Conservation (phyloP, 208 protist genomes). For the Herpetomonas muscarum region DNA sequence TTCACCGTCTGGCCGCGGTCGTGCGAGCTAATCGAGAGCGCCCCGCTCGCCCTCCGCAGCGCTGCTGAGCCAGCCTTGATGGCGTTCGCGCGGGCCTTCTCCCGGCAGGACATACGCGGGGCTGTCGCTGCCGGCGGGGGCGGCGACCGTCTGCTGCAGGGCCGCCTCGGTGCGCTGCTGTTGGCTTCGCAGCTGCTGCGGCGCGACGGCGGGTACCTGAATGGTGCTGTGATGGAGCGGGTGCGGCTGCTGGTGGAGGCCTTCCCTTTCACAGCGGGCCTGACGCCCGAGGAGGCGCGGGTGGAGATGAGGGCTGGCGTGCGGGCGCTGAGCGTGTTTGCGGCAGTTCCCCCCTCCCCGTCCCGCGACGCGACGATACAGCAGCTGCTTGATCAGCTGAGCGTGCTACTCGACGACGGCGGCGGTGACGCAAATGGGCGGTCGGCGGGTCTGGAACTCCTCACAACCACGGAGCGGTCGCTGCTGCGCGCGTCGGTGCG, state of each 20-base stretch:
- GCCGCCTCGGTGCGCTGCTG: conserved; percentile 16
- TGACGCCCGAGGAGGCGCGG: conserved; percentile 6
- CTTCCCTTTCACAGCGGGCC: conserved; percentile 5
- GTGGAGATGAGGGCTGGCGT: conserved; percentile 14
- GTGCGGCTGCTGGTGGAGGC: conserved; percentile 3
- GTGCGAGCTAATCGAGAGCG: conserved; percentile 32
- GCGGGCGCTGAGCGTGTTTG: conserved; percentile 30
- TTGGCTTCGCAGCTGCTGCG: conserved; percentile 23
- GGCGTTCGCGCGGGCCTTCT: conserved; percentile 1
- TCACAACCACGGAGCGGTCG: conserved; percentile 27
- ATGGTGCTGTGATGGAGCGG: not conserved
- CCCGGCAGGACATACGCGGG: not conserved
- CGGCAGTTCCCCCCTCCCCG: not conserved
- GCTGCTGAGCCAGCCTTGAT: conserved; percentile 5
- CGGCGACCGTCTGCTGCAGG: conserved; percentile 2
- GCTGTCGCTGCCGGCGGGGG: not conserved
- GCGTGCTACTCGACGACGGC: conserved; percentile 5
- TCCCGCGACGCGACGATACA: not conserved
- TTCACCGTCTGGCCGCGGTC: conserved; percentile 23
- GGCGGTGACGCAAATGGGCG: not conserved
- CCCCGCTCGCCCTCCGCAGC: conserved; percentile 13
- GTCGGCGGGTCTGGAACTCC: not conserved
- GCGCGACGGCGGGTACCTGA: conserved; percentile 5
- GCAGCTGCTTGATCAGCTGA: conserved; percentile 1
- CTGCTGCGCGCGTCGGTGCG: conserved; percentile 26